Base-by-base conservation (phyloP, 306 rosid genomes). In the Vigna trinervia region DNA sequence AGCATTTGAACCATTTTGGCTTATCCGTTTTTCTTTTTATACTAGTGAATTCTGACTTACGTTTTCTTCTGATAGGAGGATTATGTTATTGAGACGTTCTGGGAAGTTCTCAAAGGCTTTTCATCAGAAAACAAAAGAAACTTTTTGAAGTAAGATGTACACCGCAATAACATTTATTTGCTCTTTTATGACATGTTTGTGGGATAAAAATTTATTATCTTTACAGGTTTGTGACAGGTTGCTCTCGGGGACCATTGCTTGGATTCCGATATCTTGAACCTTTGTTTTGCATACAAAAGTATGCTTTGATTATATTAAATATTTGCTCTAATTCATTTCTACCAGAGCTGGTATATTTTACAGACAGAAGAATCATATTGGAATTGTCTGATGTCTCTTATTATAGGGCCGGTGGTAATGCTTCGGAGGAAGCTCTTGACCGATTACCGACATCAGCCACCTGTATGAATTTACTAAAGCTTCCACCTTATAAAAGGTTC, bases 211-310 rank as follows among this genome's bases (percentile, higher is more conserved):
- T 69, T 39, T 74, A 65, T 71, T 13, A 30, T 22, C 71, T 70
- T 38, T 75, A 57, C 88, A 94, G 98, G 88, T 95, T 95, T 87
- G 99, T 92, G 80, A 92, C 99, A 11, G 97, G 99, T 74, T 95
- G 99, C 85, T 95, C 99, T 19, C 88, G 99, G 43, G 99, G 99
- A 76, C 99, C 99, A 17, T 85, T 95, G 84, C 97, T 95, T 73
- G 99, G 99, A 70, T 95, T 95, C 82, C 82, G 64, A 84, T 88
- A 88, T 78, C 97, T 95, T 46, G 99, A 95, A 80, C 99, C 99
- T 38, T 66, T 83, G 67, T 92, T 95, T 81, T 92, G 99, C 84
- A 90, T 95, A 82, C 99, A 95, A 86, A 92, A 97, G 98, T 94
- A 84, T 50, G 61, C 46, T 61, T 77, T 68, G 15, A 47, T 58